phyloP scores from a whole-genome alignment of 2,329 filamentous ascomycete species.

The Trichoderma harzianum region DNA sequence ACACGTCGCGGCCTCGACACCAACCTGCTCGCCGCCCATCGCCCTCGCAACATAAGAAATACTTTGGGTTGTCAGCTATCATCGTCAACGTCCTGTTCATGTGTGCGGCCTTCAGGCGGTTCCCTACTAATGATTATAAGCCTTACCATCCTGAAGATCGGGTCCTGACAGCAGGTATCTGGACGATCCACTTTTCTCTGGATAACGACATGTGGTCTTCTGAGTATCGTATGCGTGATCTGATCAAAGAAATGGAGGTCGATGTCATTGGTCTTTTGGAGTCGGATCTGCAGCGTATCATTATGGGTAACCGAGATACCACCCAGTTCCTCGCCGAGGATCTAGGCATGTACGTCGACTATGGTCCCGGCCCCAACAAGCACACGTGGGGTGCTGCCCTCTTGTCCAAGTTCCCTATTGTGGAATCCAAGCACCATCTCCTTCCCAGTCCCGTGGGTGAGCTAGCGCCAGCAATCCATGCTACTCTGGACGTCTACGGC shows the following conservation, averaged over 20 bases:
- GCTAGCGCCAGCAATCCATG: conserved; percentile 91
- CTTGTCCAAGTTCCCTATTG: conserved; percentile 93
- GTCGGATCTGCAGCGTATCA: conserved; percentile 91
- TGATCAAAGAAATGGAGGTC: conserved; percentile 91
- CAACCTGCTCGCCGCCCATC: conserved; percentile 30
- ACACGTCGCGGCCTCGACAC: conserved; percentile 46
- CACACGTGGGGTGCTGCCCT: conserved; percentile 96
- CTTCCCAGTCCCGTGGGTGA: conserved; percentile 92
- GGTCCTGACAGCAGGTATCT: conserved; percentile 89
- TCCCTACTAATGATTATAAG: conserved; percentile 87
- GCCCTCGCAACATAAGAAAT: conserved; percentile 47
- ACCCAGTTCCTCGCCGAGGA: conserved; percentile 95
- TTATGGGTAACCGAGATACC: conserved; percentile 97
- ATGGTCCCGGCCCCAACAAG: conserved; percentile 95
- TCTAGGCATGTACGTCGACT: conserved; percentile 97
- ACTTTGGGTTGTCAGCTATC: conserved; percentile 58
- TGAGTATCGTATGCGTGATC: conserved; percentile 86
- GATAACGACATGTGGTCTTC: conserved; percentile 99
- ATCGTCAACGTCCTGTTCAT: conserved; percentile 76
- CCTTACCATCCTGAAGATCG: conserved; percentile 88
- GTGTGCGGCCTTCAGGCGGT: conserved; percentile 79
- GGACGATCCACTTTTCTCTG: conserved; percentile 97
- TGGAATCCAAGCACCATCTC: conserved; percentile 95
- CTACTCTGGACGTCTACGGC: conserved; percentile 92
- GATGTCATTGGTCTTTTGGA: conserved; percentile 95